Evolutionary conservation across 1,284 basidiomycete species (phyloP).

Genomic region (Pseudozyma sp.): DNA sequence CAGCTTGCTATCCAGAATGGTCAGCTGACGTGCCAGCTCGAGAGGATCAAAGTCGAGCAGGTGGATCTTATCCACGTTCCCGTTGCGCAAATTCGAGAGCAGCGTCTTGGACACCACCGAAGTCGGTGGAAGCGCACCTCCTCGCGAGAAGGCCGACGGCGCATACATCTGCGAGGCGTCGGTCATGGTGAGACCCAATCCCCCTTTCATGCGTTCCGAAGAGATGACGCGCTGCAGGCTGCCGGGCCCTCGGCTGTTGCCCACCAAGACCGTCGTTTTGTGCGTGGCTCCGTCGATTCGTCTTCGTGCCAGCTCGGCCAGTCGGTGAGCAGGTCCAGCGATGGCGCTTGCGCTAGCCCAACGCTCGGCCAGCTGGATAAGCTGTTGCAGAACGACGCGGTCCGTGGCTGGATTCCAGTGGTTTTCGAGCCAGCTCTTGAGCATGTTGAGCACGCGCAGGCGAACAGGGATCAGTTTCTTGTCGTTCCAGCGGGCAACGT

Average conservation of each 20-base stretch:
- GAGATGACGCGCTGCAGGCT: conserved; percentile 65
- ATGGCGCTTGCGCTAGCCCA: conserved; percentile 69
- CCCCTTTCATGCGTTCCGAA: conserved; percentile 61
- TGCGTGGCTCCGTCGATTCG: conserved; percentile 41
- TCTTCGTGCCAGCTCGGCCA: conserved; percentile 63
- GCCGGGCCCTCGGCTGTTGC: conserved; percentile 44
- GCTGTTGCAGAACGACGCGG: conserved; percentile 71
- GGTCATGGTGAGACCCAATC: conserved; percentile 37
- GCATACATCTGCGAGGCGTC: conserved; percentile 58
- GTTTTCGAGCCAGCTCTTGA: conserved; percentile 91
- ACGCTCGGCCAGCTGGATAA: conserved; percentile 78
- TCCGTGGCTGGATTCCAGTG: conserved; percentile 80
- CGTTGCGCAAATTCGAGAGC: conserved; percentile 71
- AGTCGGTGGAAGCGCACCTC: conserved; percentile 68
- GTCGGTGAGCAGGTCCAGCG: conserved; percentile 76
- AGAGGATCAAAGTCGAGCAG: conserved; percentile 87
- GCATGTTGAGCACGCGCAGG: conserved; percentile 86
- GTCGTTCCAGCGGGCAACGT: conserved; percentile 82
- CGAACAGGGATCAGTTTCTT: conserved; percentile 88
- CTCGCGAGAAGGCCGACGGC: conserved; percentile 42
- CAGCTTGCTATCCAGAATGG: conserved; percentile 67
- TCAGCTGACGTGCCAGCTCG: conserved; percentile 74
- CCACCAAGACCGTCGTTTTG: conserved; percentile 45
- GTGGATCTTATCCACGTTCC: conserved; percentile 72
- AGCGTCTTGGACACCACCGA: conserved; percentile 87